phyloP scores from a whole-genome alignment of 2,329 filamentous ascomycete species.

The Bipolaris oryzae region DNA sequence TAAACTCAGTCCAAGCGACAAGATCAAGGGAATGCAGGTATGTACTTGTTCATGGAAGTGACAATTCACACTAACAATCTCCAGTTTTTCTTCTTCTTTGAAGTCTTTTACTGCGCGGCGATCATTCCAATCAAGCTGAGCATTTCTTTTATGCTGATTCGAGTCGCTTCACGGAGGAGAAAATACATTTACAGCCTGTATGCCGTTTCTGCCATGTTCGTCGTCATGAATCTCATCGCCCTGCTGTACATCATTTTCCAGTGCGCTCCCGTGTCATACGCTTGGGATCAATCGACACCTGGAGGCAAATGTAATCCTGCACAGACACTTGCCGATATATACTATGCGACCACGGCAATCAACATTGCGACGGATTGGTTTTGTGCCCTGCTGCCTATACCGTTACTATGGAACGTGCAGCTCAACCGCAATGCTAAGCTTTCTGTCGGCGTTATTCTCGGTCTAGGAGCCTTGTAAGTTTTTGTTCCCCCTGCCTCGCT shows the following conservation, averaged over 20 bases:
- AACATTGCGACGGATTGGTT: conserved; percentile 18
- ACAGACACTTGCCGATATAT: conserved; percentile 11
- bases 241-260: conserved; percentile 15
- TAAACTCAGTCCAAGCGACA: conserved; percentile 1
- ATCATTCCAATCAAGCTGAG: conserved; percentile 17
- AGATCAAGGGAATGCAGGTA: conserved; percentile 12
- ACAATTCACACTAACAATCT: not conserved
- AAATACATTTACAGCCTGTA: conserved; percentile 11
- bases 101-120: conserved; percentile 12
- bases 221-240: conserved; percentile 14
- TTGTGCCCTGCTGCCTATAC: conserved; percentile 14
- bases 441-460: conserved; percentile 16
- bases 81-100: conserved; percentile 14
- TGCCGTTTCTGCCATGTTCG: conserved; percentile 11
- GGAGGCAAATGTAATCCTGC: conserved; percentile 14
- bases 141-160: conserved; percentile 16
- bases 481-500: not conserved
- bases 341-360: conserved; percentile 13
- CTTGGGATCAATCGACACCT: conserved; percentile 14
- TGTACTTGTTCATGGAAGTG: not conserved
- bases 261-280: conserved; percentile 11
- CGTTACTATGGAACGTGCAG: conserved; percentile 14
- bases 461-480: conserved; percentile 15
- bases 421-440: conserved; percentile 15
- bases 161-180: conserved; percentile 8